These are phyloP conservation scores for Metschnikowia shivogae DNA, from an alignment of 805 yeast genomes.

Conservation along the genomic window DNA sequence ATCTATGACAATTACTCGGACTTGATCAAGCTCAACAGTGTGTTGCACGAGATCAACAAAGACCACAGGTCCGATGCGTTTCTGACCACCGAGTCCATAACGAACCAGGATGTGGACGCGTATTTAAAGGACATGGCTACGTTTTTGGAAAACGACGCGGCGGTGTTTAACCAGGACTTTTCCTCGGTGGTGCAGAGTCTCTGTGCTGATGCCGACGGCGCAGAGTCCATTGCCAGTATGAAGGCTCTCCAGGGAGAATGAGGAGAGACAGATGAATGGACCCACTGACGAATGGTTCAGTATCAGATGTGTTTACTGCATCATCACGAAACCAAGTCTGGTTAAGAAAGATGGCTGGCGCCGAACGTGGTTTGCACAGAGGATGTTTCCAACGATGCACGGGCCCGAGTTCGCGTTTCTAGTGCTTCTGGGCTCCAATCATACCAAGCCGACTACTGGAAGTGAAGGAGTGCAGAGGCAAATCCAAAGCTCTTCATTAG, in stretches of 20 bases:
- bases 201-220: slow-evolving; percentile 5
- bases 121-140: slow-evolving; percentile 7
- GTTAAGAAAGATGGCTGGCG: too few relatives aligned
- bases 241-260: slow-evolving; percentile 5
- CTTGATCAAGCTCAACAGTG: slow-evolving; percentile 60
- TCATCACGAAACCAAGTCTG: too few relatives aligned
- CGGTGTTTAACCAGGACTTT: slow-evolving; percentile 17
- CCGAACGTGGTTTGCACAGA: too few relatives aligned
- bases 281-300: too few relatives aligned
- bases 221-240: slow-evolving; percentile 14
- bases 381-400: too few relatives aligned
- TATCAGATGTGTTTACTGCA: too few relatives aligned
- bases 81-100: slow-evolving; percentile 2
- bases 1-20: slow-evolving; percentile 76
- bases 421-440: too few relatives aligned
- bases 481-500: too few relatives aligned
- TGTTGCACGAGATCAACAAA: slow-evolving; percentile 29
- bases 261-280: too few relatives aligned
- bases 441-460: too few relatives aligned
- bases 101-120: slow-evolving; percentile 9
- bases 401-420: too few relatives aligned
- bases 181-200: slow-evolving; percentile 9
- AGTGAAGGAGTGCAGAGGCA: too few relatives aligned
- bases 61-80: slow-evolving; percentile 5
- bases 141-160: slow-evolving; percentile 10